Base-by-base conservation (phyloP, 169 alveolate genomes). In the Plasmodium billcollinsi region DNA sequence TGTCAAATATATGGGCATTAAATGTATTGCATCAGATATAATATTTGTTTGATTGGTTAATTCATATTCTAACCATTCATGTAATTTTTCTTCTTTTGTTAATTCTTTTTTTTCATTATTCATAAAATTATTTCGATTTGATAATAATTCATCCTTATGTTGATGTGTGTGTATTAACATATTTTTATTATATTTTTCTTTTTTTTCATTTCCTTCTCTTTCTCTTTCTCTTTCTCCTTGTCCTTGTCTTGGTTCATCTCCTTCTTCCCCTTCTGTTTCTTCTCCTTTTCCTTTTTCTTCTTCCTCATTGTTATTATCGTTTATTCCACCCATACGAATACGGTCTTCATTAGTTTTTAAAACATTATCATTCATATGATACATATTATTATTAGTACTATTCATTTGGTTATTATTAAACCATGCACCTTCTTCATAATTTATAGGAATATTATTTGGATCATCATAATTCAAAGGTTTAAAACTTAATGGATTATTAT, bases 51-150 rank as follows among this genome's bases (percentile, higher is more conserved):
- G 91, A 3, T 63, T 71, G 15, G 3, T 12, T 15, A 83, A 24
- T 62, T 83, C 86, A 1, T 69, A 11, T 50, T 83, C 91, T n/a
- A 83, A 21, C 91, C 91, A 83, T 24, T 67, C 86, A 26, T 83
- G 83, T 50, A 83, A 50, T 39, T 69, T 83, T 49, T 83, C 91
- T 20, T 83, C 91, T 20, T 61, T 70, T 39, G 91, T 83, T 59
- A 61, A 65, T 43, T 61, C 74, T 18, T 66, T 45, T 21, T 26
- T 39, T 15, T 15, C 18, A 67, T 43, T 45, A 39, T 39, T 39
- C 21, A 15, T 20, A 18, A 12, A 11, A 4, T 71, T 3, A 18
- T 52, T 21, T 50, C 58, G 18, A n/a, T 15, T 14, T 26, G 56
- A 62, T 62, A 20, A 62, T n/a, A 18, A n/a, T 21, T 20, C 43